Evolutionary conservation across 768 basidiomycete species (phyloP).

Genomic region (Termitomyces sp.): DNA sequence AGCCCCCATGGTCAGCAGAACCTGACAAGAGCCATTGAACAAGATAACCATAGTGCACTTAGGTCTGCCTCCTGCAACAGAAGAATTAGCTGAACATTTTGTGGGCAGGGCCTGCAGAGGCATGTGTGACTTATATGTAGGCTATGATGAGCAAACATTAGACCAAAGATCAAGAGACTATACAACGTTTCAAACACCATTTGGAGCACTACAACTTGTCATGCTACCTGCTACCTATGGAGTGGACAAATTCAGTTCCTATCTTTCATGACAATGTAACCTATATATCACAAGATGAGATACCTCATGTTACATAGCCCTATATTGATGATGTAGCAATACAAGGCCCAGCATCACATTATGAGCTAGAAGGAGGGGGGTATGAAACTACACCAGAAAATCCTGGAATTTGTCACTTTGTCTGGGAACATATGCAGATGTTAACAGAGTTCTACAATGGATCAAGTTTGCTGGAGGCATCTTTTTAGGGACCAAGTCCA

Average conservation of each 20-base stretch:
- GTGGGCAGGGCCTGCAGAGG: too few species aligned
- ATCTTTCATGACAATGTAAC: constrained; percentile 35
- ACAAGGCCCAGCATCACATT: constrained; percentile 12
- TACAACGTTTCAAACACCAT: constrained; percentile 33
- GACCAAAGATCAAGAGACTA: constrained; percentile 18
- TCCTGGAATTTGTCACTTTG: constrained; percentile 25
- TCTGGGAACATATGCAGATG: constrained; percentile 31
- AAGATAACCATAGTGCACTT: constrained; percentile 30
- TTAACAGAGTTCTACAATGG: constrained; percentile 30
- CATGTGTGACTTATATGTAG: too few species aligned
- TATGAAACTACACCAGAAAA: constrained; percentile 32
- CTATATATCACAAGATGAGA: constrained; percentile 24
- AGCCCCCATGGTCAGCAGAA: too few species aligned
- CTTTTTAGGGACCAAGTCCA: too few species aligned
- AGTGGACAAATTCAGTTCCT: constrained; percentile 12
- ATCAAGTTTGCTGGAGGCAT: constrained; percentile 27
- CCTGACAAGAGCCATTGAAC: constrained; percentile 34
- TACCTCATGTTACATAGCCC: too few species aligned
- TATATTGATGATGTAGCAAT: too few species aligned
- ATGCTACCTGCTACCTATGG: too few species aligned
- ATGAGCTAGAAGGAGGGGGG: constrained; percentile 18
- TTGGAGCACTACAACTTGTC: constrained; percentile 16
- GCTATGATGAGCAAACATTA: too few species aligned
- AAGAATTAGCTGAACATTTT: too few species aligned
- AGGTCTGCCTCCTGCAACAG: neutral